Evolutionary conservation across 805 yeast genomes (phyloP).

Genomic region (Nakazawaea peltata): DNA sequence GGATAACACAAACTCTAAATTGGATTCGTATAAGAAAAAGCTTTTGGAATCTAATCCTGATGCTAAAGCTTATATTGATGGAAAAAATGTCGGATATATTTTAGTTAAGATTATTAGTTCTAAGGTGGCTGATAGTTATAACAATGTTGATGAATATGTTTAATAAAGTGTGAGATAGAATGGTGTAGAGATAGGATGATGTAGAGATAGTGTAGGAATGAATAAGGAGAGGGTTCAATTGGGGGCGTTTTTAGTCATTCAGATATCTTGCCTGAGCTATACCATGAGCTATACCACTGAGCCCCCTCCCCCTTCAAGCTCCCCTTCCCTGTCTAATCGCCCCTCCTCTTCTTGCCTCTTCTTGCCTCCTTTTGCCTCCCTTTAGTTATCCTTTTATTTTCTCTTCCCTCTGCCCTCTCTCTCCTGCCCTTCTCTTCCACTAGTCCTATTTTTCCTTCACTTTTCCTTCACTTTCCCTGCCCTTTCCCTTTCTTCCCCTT

Average conservation of each 20-base stretch:
- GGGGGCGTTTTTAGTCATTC: no score
- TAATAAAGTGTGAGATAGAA: not conserved
- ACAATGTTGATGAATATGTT: conserved; percentile 35
- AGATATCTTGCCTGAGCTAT: no score
- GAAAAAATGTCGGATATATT: conserved; percentile 58
- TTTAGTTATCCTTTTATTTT: not conserved
- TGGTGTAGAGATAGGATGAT: no score
- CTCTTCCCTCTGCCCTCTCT: not conserved
- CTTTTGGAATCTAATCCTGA: conserved; percentile 59
- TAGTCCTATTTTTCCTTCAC: not conserved
- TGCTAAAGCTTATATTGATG: conserved; percentile 59
- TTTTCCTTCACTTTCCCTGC: no score
- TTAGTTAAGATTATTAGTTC: conserved; percentile 59
- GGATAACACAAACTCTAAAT: conserved; percentile 35
- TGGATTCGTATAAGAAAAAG: conserved; percentile 50
- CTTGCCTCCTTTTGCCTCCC: not conserved
- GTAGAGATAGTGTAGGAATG: no score
- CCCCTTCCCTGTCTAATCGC: not conserved
- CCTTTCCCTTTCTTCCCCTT: not conserved
- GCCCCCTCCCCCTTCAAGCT: not conserved
- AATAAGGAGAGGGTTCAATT: no score
- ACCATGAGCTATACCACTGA: no score
- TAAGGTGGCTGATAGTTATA: conserved; percentile 72
- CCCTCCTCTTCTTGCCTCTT: not conserved
- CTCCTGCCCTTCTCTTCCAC: not conserved